phyloP scores from a whole-genome alignment of 495 filamentous ascomycete genomes.

The Hypoxylon trugodes region DNA sequence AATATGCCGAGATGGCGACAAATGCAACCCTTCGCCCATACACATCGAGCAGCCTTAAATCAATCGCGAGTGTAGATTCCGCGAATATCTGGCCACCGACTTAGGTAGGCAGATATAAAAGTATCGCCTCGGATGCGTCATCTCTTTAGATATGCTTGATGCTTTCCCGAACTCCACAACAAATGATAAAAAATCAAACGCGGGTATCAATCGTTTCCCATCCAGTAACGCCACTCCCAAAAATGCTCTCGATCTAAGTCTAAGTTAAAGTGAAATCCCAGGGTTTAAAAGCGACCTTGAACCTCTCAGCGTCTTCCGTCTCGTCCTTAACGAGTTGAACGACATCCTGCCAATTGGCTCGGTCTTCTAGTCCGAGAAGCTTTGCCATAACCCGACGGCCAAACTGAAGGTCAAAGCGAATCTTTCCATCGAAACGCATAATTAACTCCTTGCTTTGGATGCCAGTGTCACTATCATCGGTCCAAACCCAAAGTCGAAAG shows the following conservation, averaged over 20 bases:
- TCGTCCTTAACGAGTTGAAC: slow-evolving; percentile 80
- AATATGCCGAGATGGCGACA: neutral
- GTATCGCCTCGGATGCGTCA: neutral
- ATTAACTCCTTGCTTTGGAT: slow-evolving; percentile 58
- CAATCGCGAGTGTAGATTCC: neutral
- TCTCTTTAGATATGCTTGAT: neutral
- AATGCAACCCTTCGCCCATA: neutral
- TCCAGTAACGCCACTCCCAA: slow-evolving; percentile 36
- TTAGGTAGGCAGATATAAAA: neutral
- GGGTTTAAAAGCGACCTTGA: slow-evolving; percentile 83
- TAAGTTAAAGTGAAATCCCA: slow-evolving; percentile 74
- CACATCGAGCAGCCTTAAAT: neutral
- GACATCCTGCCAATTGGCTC: slow-evolving; percentile 84
- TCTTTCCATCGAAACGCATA: slow-evolving; percentile 54
- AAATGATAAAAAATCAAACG: slow-evolving; percentile 22
- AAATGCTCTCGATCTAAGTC: slow-evolving; percentile 3
- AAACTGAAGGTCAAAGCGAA: slow-evolving; percentile 68
- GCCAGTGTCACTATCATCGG: slow-evolving; percentile 52
- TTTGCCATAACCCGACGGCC: slow-evolving; percentile 86
- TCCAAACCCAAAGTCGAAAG: slow-evolving; percentile 87
- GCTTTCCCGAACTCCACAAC: slow-evolving; percentile 1
- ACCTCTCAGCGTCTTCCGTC: slow-evolving; percentile 75
- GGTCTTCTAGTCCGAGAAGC: slow-evolving; percentile 76
- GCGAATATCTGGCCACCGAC: no score
- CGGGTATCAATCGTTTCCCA: slow-evolving; percentile 43